phyloP scores from a whole-genome alignment of 148 eudicot genomes.

The Rhododendron henanense region DNA sequence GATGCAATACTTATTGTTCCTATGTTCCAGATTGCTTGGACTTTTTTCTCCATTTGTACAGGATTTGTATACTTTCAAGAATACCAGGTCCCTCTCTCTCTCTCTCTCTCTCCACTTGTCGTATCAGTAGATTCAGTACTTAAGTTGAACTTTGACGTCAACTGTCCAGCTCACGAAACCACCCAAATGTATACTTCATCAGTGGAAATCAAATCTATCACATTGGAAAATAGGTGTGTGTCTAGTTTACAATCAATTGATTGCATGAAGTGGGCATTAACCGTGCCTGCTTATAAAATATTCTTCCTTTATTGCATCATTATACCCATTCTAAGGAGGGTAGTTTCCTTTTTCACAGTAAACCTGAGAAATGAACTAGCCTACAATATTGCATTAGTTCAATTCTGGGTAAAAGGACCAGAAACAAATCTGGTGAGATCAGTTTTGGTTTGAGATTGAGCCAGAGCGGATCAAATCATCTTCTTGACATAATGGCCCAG shows the following conservation, averaged over 20 bases:
- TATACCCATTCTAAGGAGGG: not conserved
- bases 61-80: conserved; percentile 97
- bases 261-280: not conserved
- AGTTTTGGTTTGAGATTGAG: not conserved
- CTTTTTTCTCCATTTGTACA: conserved; percentile 96
- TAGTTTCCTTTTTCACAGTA: not conserved
- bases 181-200: not conserved
- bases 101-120: conserved; percentile 6
- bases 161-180: not conserved
- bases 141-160: not conserved
- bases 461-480: not conserved
- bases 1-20: conserved; percentile 97
- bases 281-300: not conserved
- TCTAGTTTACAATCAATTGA: not conserved
- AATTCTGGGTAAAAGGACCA: not conserved
- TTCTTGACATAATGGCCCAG: not conserved
- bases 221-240: not conserved
- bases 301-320: not conserved
- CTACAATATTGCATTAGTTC: not conserved
- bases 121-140: not conserved
- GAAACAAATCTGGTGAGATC: not conserved
- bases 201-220: not conserved
- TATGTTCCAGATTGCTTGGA: conserved; percentile 98
- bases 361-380: not conserved
- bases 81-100: conserved; percentile 53